Evolutionary conservation across 192 early-diverging fungal genomes (phyloP).

Genomic region (Linnemannia zychae): DNA sequence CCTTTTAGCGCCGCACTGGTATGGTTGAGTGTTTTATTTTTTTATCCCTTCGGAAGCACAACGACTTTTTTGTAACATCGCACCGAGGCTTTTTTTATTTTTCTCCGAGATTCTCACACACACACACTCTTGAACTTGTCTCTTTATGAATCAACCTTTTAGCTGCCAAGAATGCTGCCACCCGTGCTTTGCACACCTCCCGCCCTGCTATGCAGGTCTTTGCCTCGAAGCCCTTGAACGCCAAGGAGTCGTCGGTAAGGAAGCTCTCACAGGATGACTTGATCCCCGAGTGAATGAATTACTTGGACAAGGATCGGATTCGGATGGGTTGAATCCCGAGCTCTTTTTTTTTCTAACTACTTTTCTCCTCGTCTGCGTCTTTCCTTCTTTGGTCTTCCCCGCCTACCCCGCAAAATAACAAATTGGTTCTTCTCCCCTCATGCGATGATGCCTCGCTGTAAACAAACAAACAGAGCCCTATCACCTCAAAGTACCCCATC

Average conservation of each 20-base stretch:
- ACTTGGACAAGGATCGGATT: neutral
- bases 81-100: slow-evolving; percentile 3
- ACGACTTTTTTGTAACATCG: neutral
- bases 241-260: slow-evolving; percentile 75
- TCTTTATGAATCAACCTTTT: neutral
- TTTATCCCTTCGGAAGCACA: neutral
- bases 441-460: neutral
- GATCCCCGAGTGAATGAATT: neutral
- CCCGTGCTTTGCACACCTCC: slow-evolving; percentile 77
- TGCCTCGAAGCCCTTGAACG: slow-evolving; percentile 81
- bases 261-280: neutral
- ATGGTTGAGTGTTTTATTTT: slow-evolving; percentile 5
- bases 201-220: slow-evolving; percentile 75
- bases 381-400: slow-evolving; percentile 55
- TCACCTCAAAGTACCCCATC: slow-evolving; percentile 88
- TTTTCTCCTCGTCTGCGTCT: slow-evolving; percentile 12
- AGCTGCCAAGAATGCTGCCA: slow-evolving; percentile 52
- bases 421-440: neutral
- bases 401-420: slow-evolving; percentile 13
- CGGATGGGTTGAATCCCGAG: slow-evolving; percentile 1
- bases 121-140: slow-evolving; percentile 2
- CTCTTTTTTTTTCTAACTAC: neutral
- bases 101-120: slow-evolving; percentile 44
- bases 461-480: slow-evolving; percentile 57
- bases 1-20: slow-evolving; percentile 45